These are phyloP conservation scores for Paramyrothecium roridum DNA, from an alignment of 2,329 filamentous ascomycete species.

Conservation along the genomic window DNA sequence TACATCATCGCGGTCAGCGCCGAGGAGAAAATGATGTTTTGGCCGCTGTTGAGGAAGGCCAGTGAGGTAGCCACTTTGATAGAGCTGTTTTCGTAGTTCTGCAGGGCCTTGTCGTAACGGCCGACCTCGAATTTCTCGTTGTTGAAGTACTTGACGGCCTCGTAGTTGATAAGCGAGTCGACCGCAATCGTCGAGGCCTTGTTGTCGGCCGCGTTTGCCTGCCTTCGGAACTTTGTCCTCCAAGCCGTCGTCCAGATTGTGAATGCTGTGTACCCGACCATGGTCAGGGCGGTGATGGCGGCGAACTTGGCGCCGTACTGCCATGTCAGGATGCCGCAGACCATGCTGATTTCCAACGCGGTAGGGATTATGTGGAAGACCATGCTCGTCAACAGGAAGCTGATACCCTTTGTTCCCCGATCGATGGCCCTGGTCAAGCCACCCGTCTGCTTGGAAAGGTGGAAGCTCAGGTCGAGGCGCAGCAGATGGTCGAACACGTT, in stretches of 20 bases:
- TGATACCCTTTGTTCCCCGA: slow-evolving; percentile 96
- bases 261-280: slow-evolving; percentile 93
- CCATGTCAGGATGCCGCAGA: slow-evolving; percentile 94
- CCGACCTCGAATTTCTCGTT: slow-evolving; percentile 94
- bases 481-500: slow-evolving; percentile 92
- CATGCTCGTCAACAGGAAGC: slow-evolving; percentile 95
- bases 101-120: slow-evolving; percentile 83
- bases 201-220: slow-evolving; percentile 95
- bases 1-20: slow-evolving; percentile 98
- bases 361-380: slow-evolving; percentile 96
- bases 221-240: slow-evolving; percentile 93
- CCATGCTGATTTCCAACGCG: slow-evolving; percentile 88
- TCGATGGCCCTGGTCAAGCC: slow-evolving; percentile 93
- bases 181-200: slow-evolving; percentile 92
- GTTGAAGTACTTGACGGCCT: slow-evolving; percentile 99
- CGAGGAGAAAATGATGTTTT: slow-evolving; percentile 95
- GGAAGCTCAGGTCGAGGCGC: slow-evolving; percentile 87
- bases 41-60: slow-evolving; percentile 88
- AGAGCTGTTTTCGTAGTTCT: slow-evolving; percentile 85
- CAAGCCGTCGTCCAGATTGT: slow-evolving; percentile 95
- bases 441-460: slow-evolving; percentile 90
- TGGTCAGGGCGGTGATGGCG: slow-evolving; percentile 82
- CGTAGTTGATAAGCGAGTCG: slow-evolving; percentile 97
- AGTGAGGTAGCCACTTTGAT: slow-evolving; percentile 97
- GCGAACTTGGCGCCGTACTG: slow-evolving; percentile 93